Evolutionary conservation across 371 early-diverging fungal genomes (phyloP).

Genomic region (Apophysomyces variabilis): DNA sequence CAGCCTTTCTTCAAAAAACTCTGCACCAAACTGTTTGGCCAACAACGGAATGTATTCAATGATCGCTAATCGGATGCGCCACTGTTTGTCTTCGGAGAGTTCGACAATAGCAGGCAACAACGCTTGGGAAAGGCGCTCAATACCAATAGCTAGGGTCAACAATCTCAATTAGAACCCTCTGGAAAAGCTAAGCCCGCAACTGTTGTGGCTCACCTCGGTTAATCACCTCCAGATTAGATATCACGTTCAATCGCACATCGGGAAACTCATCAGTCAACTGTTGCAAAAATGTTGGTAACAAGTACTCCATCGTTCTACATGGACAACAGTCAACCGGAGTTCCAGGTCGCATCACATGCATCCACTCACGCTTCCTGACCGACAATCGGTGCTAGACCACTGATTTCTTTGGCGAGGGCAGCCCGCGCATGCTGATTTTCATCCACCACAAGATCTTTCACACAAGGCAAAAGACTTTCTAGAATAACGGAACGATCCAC

Average conservation of each 20-base stretch:
- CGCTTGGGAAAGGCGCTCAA: conserved; percentile 95
- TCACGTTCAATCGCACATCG: conserved; percentile 97
- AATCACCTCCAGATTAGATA: conserved; percentile 94
- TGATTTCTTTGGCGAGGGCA: conserved; percentile 94
- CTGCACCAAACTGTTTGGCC: conserved; percentile 93
- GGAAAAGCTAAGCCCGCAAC: background rate
- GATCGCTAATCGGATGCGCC: conserved; percentile 98
- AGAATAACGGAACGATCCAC: conserved; percentile 82
- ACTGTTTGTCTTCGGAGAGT: conserved; percentile 98
- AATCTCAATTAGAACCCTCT: background rate
- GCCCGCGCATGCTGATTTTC: conserved; percentile 96
- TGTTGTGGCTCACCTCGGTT: conserved; percentile 70
- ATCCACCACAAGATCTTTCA: conserved; percentile 91
- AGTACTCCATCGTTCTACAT: conserved; percentile 86
- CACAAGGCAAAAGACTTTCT: conserved; percentile 84
- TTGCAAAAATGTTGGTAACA: conserved; percentile 93
- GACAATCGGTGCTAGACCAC: conserved; percentile 92
- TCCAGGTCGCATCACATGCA: background rate
- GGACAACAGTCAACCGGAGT: conserved; percentile 7
- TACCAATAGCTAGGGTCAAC: conserved; percentile 82
- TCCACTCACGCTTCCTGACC: conserved; percentile 86
- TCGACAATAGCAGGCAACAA: conserved; percentile 97
- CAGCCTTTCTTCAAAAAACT: conserved; percentile 96
- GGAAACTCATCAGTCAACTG: conserved; percentile 96
- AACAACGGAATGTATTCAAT: conserved; percentile 98